phyloP scores from a whole-genome alignment of 2,329 filamentous ascomycete genomes.

The Huntiella moniliformis region DNA sequence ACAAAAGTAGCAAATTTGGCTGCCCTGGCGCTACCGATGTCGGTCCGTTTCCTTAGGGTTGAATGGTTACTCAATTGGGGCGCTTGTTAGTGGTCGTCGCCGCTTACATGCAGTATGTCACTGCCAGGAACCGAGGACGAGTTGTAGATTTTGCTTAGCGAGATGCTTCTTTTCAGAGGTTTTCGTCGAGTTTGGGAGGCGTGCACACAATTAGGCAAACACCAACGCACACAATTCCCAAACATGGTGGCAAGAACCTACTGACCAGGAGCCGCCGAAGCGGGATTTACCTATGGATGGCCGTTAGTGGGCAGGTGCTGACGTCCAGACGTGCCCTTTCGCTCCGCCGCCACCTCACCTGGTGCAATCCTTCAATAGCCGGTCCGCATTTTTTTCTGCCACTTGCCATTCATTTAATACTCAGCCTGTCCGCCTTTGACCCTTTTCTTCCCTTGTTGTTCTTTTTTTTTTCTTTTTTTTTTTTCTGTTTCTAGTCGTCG shows the following conservation, averaged over 20 bases:
- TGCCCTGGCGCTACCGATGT: constrained; percentile 10
- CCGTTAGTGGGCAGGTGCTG: constrained; percentile 5
- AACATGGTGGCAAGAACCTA: not conserved
- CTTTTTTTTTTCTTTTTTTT: constrained; percentile 8
- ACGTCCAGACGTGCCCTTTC: constrained; percentile 5
- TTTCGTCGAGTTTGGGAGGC: too few species aligned
- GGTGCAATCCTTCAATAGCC: too few species aligned
- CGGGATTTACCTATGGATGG: not conserved
- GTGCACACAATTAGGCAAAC: not conserved
- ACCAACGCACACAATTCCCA: not conserved
- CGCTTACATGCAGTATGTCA: too few species aligned
- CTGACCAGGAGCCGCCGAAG: constrained; percentile 1
- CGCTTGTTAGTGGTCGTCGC: too few species aligned
- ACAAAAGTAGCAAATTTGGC: constrained; percentile 9
- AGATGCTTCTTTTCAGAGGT: too few species aligned
- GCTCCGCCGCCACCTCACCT: constrained; percentile 4
- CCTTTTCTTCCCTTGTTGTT: constrained; percentile 3
- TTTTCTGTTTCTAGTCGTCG: constrained; percentile 14
- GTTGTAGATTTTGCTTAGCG: too few species aligned
- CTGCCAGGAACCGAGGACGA: too few species aligned
- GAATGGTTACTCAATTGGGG: too few species aligned
- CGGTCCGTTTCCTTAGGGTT: not conserved
- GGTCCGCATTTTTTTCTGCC: too few species aligned
- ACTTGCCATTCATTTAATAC: too few species aligned
- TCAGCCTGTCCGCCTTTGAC: not conserved